Percentiles rank a stretch among this genome's conserved stretches.
Conservation (phyloP, 2,329 filamentous ascomycete species). For the Pestalotiopsis fici region DNA sequence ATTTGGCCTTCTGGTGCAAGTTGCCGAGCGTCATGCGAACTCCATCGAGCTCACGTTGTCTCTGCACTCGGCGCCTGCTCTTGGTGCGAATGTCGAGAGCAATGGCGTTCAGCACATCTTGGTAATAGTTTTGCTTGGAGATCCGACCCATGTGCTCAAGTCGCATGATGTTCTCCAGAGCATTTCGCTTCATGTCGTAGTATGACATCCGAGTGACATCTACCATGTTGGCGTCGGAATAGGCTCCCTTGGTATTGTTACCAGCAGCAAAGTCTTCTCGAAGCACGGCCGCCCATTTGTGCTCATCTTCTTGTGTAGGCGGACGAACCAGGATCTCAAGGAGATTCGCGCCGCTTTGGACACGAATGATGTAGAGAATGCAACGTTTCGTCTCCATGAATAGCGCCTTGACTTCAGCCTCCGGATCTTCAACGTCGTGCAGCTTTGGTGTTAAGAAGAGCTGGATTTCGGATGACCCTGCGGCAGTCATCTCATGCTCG, state of each 20-base stretch:
- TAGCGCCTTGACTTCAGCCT: constrained; percentile 85
- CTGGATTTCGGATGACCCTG: constrained; percentile 85
- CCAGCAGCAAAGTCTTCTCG: constrained; percentile 76
- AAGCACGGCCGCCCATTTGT: constrained; percentile 81
- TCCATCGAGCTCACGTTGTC: constrained; percentile 86
- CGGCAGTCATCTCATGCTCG: constrained; percentile 87
- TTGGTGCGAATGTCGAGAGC: constrained; percentile 96
- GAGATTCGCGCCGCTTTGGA: constrained; percentile 89
- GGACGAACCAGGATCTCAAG: constrained; percentile 94
- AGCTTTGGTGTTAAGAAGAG: constrained; percentile 89
- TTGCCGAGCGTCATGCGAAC: constrained; percentile 75
- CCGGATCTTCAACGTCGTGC: constrained; percentile 88
- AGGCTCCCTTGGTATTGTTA: constrained; percentile 76
- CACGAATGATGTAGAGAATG: constrained; percentile 94
- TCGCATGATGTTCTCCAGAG: constrained; percentile 89
- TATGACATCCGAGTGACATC: constrained; percentile 91
- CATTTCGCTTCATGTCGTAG: constrained; percentile 87
- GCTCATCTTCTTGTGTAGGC: constrained; percentile 83
- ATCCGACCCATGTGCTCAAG: constrained; percentile 88
- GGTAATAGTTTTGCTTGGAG: constrained; percentile 88
- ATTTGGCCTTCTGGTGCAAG: constrained; percentile 83
- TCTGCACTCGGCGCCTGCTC: constrained; percentile 87
- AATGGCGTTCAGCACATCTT: constrained; percentile 97
- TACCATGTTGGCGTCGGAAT: constrained; percentile 84
- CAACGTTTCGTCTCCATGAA: constrained; percentile 99